Evolutionary conservation across 164 flowering plant species (phyloP).

Genomic region (Euptelea pleiosperma): DNA sequence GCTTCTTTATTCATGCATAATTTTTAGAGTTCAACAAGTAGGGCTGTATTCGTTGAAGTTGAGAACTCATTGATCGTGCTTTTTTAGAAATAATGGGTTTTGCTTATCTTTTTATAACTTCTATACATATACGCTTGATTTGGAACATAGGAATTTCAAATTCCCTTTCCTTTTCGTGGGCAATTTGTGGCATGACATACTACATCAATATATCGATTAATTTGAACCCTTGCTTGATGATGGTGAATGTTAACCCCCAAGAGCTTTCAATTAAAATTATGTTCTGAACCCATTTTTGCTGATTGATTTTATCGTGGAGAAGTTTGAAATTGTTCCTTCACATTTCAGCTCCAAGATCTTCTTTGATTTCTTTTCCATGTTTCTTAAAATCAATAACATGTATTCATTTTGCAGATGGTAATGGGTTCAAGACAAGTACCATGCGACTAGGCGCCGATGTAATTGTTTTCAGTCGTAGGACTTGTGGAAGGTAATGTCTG

Average conservation of each 20-base stretch:
- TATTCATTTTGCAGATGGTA: slow-evolving; percentile 18
- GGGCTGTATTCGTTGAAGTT: too few species aligned
- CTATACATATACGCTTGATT: too few species aligned
- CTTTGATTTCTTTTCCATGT: background rate
- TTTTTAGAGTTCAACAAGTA: too few species aligned
- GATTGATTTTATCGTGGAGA: slow-evolving; percentile 1
- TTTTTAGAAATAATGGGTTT: too few species aligned
- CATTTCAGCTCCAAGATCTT: background rate
- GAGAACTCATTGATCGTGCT: too few species aligned
- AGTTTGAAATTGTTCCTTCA: too few species aligned
- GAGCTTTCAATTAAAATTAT: background rate
- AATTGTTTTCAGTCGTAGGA: slow-evolving; percentile 78
- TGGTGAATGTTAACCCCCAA: background rate
- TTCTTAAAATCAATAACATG: slow-evolving; percentile 1
- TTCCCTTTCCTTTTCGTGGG: background rate
- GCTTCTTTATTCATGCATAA: too few species aligned
- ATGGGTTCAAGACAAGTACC: slow-evolving; percentile 96
- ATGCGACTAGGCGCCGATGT: slow-evolving; percentile 95
- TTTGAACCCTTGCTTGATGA: too few species aligned
- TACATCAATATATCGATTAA: background rate
- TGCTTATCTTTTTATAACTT: too few species aligned
- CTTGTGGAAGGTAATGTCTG: slow-evolving; percentile 44
- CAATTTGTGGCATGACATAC: background rate
- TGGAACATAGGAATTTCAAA: too few species aligned
- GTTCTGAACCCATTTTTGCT: background rate